Evolutionary conservation across 2,329 filamentous ascomycete genomes (phyloP).

Genomic region (Lizonia empirigonia): DNA sequence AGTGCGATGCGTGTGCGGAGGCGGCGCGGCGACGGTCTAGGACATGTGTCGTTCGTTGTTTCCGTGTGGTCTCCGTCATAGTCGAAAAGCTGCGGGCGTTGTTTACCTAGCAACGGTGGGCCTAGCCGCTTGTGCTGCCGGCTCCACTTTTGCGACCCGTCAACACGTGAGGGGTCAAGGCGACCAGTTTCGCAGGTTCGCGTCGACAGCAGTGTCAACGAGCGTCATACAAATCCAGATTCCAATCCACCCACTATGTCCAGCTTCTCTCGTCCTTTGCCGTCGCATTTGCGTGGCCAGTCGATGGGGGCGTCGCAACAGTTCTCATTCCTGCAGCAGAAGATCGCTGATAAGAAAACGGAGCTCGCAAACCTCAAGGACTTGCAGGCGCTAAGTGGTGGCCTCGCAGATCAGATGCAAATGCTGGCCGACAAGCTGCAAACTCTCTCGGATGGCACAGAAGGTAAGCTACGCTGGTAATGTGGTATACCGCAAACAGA

Average conservation of each 20-base stretch:
- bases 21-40: constrained; percentile 18
- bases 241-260: constrained; percentile 35
- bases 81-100: constrained; percentile 33
- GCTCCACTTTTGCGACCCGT: constrained; percentile 11
- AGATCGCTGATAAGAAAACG: constrained; percentile 84
- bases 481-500: not conserved
- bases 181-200: constrained; percentile 8
- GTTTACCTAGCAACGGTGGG: constrained; percentile 44
- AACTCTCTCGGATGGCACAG: constrained; percentile 80
- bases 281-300: constrained; percentile 67
- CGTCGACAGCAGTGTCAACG: not conserved
- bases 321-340: constrained; percentile 72
- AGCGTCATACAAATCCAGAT: not conserved
- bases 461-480: constrained; percentile 59
- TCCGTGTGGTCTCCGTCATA: constrained; percentile 33
- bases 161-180: constrained; percentile 34
- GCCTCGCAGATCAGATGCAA: constrained; percentile 81
- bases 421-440: constrained; percentile 76
- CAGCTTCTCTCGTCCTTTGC: constrained; percentile 54
- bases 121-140: constrained; percentile 14
- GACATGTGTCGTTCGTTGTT: constrained; percentile 37
- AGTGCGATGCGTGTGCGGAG: constrained; percentile 14
- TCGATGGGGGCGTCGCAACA: constrained; percentile 57
- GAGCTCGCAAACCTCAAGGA: constrained; percentile 81
- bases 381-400: constrained; percentile 77